phyloP scores from a whole-genome alignment of 805 yeast species.

The Cyberlindnera bimundalis region DNA sequence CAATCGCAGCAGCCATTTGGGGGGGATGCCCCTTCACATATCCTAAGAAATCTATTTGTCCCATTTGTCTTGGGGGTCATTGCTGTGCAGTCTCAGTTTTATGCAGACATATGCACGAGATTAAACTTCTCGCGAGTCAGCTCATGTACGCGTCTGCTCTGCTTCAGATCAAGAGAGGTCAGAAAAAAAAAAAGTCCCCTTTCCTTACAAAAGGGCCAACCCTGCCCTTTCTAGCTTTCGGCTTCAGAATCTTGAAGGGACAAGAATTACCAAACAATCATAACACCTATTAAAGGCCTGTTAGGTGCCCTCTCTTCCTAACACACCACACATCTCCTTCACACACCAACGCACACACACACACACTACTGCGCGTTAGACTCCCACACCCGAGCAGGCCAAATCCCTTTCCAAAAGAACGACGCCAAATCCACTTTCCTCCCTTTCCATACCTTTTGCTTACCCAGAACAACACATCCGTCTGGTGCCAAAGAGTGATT shows the following conservation, averaged over 20 bases:
- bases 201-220: constrained; percentile 3
- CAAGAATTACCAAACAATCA: too few relatives aligned
- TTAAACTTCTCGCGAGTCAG: constrained; percentile 7
- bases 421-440: background rate
- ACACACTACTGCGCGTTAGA: too few relatives aligned
- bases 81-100: background rate
- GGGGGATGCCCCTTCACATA: background rate
- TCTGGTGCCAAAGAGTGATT: too few relatives aligned
- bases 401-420: background rate
- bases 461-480: background rate
- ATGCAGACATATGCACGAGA: constrained; percentile 6
- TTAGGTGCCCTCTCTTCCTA: background rate
- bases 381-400: constrained; percentile 1
- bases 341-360: too few relatives aligned
- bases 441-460: too few relatives aligned
- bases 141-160: constrained; percentile 4
- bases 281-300: too few relatives aligned
- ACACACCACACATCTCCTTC: too few relatives aligned
- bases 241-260: background rate
- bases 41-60: background rate
- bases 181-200: background rate
- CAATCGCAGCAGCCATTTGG: too few relatives aligned
- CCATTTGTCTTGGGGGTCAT: background rate
- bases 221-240: background rate
- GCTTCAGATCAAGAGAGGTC: constrained; percentile 4